Evolutionary conservation across 164 flowering plant genomes (phyloP).

Genomic region (Akebia trifoliata): DNA sequence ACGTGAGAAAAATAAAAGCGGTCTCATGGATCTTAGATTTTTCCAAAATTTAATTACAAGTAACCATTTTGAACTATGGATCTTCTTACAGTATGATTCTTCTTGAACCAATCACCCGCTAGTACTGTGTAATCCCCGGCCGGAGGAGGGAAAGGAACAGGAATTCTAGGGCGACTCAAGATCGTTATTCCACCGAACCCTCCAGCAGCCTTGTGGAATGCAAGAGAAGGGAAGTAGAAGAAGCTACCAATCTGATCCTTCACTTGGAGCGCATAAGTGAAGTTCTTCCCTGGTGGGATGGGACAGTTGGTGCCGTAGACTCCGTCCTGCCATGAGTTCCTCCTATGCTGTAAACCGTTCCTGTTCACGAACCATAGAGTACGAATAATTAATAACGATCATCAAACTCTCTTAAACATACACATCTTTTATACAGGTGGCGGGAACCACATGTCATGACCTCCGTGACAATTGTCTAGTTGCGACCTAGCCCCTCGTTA

Average conservation of each 20-base stretch:
- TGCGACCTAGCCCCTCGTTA: too few species aligned
- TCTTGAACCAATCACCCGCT: conserved; percentile 92
- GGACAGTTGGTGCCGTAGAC: conserved; percentile 85
- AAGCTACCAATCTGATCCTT: conserved; percentile 92
- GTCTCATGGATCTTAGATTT: too few species aligned
- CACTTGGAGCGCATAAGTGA: conserved; percentile 84
- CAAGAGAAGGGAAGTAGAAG: conserved; percentile 82
- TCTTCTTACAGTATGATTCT: conserved; percentile 54
- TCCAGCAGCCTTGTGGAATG: conserved; percentile 87
- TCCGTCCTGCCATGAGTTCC: conserved; percentile 96
- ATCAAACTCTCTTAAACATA: not conserved
- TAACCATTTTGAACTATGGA: not conserved
- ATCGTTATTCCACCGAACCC: conserved; percentile 77
- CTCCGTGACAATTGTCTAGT: too few species aligned
- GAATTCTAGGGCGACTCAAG: conserved; percentile 76
- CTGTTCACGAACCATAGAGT: conserved; percentile 27
- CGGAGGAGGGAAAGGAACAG: conserved; percentile 87
- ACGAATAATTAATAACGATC: not conserved
- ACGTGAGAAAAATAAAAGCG: not conserved
- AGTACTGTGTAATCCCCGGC: conserved; percentile 74
- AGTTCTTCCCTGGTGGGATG: conserved; percentile 83
- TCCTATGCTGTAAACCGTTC: conserved; percentile 94
- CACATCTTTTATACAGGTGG: not conserved
- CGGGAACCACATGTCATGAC: not conserved
- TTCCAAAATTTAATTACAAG: too few species aligned